Evolutionary conservation across 768 basidiomycete genomes (phyloP).

Genomic region (Termitomyces eurrhizus): DNA sequence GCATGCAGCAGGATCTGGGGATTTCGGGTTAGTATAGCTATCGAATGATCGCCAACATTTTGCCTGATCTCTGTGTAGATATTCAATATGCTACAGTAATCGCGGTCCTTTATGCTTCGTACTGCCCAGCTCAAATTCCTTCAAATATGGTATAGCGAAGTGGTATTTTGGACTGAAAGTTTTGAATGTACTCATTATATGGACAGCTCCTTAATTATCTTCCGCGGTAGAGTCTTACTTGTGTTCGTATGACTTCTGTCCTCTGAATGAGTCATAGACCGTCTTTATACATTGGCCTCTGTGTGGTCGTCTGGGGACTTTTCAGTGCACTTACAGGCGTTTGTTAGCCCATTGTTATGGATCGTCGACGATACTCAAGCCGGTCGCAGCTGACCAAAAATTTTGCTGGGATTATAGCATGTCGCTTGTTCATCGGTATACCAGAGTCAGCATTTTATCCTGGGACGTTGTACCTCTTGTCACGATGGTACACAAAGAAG

Average conservation of each 20-base stretch:
- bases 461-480: conserved; percentile 43
- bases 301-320: conserved; percentile 60
- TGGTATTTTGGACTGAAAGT: background rate
- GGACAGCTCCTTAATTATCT: conserved; percentile 51
- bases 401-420: conserved; percentile 50
- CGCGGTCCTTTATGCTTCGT: conserved; percentile 53
- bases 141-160: conserved; percentile 55
- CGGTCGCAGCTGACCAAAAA: conserved; percentile 44
- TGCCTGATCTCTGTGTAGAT: conserved; percentile 30
- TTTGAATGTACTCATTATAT: background rate
- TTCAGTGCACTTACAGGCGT: conserved; percentile 64
- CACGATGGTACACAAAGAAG: conserved; percentile 59
- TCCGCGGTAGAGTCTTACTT: conserved; percentile 33
- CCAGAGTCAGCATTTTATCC: conserved; percentile 70
- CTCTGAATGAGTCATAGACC: conserved; percentile 34
- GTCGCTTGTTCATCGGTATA: conserved; percentile 59
- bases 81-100: conserved; percentile 50
- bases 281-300: conserved; percentile 55
- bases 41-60: background rate
- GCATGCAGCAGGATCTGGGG: conserved; percentile 44
- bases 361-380: background rate
- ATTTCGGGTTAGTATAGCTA: conserved; percentile 31
- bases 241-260: background rate
- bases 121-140: conserved; percentile 62
- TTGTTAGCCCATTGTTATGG: conserved; percentile 9